phyloP scores from a whole-genome alignment of 116 monocot species.

The Papilionanthe hybrid region DNA sequence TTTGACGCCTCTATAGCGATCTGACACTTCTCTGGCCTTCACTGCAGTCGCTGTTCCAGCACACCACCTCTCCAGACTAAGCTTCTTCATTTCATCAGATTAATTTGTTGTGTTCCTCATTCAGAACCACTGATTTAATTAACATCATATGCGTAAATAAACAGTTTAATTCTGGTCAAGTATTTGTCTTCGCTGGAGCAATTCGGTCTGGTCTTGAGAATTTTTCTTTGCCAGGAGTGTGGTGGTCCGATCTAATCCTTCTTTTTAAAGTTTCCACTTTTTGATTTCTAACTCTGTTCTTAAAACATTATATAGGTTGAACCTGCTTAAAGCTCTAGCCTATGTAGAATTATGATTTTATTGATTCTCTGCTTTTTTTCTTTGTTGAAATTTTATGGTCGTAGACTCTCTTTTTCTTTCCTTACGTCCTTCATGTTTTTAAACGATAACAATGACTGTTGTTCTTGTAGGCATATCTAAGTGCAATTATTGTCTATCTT shows the following conservation, averaged over 20 bases:
- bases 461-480: conserved; percentile 76
- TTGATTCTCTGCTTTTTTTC: background rate
- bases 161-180: background rate
- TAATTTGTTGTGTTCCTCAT: background rate
- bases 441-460: conserved; percentile 4
- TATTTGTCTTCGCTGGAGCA: no score
- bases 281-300: background rate
- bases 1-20: no score
- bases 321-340: background rate
- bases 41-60: no score
- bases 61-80: no score
- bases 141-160: background rate
- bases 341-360: background rate
- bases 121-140: background rate
- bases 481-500: conserved; percentile 92
- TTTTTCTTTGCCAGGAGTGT: background rate
- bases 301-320: background rate
- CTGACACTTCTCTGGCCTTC: no score
- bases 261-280: background rate
- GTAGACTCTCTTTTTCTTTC: background rate
- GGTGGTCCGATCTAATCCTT: background rate
- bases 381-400: background rate
- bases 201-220: background rate
- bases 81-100: background rate
- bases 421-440: background rate